phyloP scores from a whole-genome alignment of 176 grass and related monocot genomes.

The Oryza nivara region DNA sequence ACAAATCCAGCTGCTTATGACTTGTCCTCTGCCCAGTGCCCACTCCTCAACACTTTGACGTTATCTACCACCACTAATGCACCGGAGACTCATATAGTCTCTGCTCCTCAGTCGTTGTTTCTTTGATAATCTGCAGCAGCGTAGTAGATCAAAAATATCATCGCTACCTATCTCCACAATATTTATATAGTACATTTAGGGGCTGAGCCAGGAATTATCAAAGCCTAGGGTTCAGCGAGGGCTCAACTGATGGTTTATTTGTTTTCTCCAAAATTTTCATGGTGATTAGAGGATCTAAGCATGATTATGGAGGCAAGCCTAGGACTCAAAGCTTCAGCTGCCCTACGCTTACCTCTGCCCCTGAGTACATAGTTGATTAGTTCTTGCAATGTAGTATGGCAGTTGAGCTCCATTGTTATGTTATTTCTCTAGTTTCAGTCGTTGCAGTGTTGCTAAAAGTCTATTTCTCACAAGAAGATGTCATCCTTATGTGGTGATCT shows the following conservation, averaged over 20 bases:
- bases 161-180: neutral
- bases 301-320: too few relatives aligned
- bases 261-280: too few relatives aligned
- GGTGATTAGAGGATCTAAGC: too few relatives aligned
- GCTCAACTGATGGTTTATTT: too few relatives aligned
- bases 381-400: neutral
- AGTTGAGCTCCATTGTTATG: neutral
- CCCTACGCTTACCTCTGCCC: too few relatives aligned
- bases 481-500: neutral
- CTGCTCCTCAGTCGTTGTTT: too few relatives aligned
- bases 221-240: too few relatives aligned
- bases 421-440: neutral
- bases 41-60: neutral
- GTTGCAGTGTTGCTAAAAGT: neutral
- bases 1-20: too few relatives aligned
- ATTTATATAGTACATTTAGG: neutral
- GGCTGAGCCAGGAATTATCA: too few relatives aligned
- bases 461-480: neutral
- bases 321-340: too few relatives aligned
- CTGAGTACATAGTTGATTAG: neutral
- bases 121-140: neutral
- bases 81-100: too few relatives aligned
- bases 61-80: too few relatives aligned
- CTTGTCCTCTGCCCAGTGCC: neutral
- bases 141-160: neutral